Percentiles rank a stretch among this genome's conserved stretches.
Conservation (phyloP, 164 flowering plant genomes). For the Berberis thunbergii region DNA sequence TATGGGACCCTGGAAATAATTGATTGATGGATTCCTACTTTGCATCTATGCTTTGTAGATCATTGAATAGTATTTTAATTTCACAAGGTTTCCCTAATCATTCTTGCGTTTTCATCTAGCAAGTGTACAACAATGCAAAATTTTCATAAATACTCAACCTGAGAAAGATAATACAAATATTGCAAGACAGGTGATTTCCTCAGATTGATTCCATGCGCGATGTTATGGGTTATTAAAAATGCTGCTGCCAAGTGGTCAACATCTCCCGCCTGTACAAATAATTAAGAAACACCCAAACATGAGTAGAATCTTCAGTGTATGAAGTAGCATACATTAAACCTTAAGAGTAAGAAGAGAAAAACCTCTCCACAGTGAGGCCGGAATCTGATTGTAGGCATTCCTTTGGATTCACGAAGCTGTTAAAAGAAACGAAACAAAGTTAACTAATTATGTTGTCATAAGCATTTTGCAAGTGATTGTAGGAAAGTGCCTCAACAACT, state of each 20-base stretch:
- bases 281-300: background rate
- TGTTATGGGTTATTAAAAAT: slow-evolving; percentile 54
- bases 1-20: too few species aligned
- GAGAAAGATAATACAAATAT: slow-evolving; percentile 67
- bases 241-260: slow-evolving; percentile 65
- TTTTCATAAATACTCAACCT: slow-evolving; percentile 26
- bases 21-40: too few species aligned
- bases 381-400: slow-evolving; percentile 45
- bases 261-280: slow-evolving; percentile 58
- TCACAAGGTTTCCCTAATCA: background rate
- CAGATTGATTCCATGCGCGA: slow-evolving; percentile 57
- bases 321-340: background rate
- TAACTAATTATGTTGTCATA: background rate
- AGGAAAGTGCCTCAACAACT: too few species aligned
- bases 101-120: background rate
- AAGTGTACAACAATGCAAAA: background rate
- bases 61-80: too few species aligned
- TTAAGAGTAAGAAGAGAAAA: background rate
- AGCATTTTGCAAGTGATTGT: too few species aligned
- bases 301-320: background rate
- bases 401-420: slow-evolving; percentile 65
- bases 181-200: slow-evolving; percentile 66
- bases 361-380: slow-evolving; percentile 78
- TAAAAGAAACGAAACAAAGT: background rate
- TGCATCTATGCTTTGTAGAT: too few species aligned